These are phyloP conservation scores for Picea glauca DNA, from an alignment of 75 land plant genomes.

Conservation along the genomic window DNA sequence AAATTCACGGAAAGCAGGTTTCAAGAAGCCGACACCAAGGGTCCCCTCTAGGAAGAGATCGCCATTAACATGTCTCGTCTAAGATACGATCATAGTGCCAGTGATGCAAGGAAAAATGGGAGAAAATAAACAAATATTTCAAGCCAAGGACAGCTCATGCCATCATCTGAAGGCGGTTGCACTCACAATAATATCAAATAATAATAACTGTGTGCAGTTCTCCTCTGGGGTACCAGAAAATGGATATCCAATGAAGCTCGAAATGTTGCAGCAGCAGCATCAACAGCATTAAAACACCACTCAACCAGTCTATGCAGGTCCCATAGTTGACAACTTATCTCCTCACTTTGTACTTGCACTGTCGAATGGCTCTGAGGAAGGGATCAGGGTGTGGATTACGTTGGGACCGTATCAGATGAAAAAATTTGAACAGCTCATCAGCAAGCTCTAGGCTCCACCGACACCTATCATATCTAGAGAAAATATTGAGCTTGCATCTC, in stretches of 20 bases:
- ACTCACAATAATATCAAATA: not conserved
- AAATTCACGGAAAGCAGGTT: conserved; percentile 49
- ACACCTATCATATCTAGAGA: no score
- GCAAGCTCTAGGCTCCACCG: no score
- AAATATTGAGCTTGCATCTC: no score
- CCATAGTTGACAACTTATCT: no score
- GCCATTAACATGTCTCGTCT: conserved; percentile 36
- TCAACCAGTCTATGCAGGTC: not conserved
- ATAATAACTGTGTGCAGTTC: not conserved
- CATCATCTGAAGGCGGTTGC: not conserved
- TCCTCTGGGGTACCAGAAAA: not conserved
- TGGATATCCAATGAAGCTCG: conserved; percentile 6
- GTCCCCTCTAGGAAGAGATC: conserved; percentile 74
- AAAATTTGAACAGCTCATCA: no score
- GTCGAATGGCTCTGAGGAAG: no score
- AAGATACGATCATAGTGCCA: conserved; percentile 57
- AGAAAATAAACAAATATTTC: conserved; percentile 88
- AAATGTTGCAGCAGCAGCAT: conserved; percentile 1
- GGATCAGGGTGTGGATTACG: no score
- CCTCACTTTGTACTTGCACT: no score
- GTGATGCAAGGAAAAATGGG: conserved; percentile 91
- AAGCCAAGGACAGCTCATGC: conserved; percentile 14
- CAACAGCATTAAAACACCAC: not conserved
- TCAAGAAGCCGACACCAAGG: conserved; percentile 44
- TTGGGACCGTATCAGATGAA: no score